Evolutionary conservation across 768 basidiomycete species (phyloP).

Genomic region (Psilocybe sp.): DNA sequence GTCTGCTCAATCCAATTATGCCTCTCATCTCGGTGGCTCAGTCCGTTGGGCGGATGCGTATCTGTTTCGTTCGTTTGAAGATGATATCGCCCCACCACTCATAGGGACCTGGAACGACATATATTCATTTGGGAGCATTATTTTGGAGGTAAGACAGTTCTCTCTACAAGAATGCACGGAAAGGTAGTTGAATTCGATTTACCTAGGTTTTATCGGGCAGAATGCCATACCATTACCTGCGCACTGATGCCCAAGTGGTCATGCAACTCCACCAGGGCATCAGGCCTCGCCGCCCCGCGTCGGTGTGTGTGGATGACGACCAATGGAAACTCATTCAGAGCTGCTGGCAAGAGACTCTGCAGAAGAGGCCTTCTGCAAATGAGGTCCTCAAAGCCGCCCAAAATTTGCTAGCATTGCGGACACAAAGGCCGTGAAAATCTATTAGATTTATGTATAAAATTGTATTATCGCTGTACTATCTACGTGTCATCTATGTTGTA

Average conservation of each 20-base stretch:
- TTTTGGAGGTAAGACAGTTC: conserved; percentile 30
- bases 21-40: conserved; percentile 39
- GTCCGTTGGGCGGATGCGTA: conserved; percentile 47
- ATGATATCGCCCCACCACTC: conserved; percentile 17
- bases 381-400: conserved; percentile 17
- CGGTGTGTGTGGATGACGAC: conserved; percentile 33
- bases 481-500: neutral
- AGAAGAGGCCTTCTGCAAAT: conserved; percentile 26
- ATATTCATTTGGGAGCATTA: conserved; percentile 47
- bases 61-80: conserved; percentile 32
- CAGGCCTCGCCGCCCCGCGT: conserved; percentile 36
- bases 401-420: conserved; percentile 4
- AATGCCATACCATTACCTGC: conserved; percentile 39
- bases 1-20: conserved; percentile 19
- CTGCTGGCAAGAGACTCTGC: conserved; percentile 34
- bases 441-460: neutral
- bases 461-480: too few species aligned
- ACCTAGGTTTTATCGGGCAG: conserved; percentile 36
- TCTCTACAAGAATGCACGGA: too few species aligned
- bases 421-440: neutral
- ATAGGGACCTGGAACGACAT: conserved; percentile 37
- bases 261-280: conserved; percentile 38
- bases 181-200: neutral
- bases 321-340: conserved; percentile 39
- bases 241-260: conserved; percentile 35